Base-by-base conservation (phyloP, 2,329 filamentous ascomycete genomes). In the Aaosphaeria pasadenensis region DNA sequence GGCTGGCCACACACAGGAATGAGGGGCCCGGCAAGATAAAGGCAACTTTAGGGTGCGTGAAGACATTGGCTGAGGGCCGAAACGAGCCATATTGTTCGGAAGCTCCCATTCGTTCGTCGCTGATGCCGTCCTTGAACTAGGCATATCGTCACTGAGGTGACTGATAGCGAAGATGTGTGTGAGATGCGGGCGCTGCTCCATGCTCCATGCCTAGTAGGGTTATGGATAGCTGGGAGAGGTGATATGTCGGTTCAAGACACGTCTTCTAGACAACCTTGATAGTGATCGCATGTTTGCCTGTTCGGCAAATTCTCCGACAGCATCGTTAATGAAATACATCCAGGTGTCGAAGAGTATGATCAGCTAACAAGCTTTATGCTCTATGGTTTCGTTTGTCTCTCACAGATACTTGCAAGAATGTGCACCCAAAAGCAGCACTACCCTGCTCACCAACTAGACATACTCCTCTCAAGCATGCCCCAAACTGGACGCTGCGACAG, bases 301-400 rank as follows among this genome's bases (percentile, higher is more conserved):
- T 50, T 40, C 41, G 41, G 46, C 48, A 46, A 46, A 51, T 45
- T 52, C 45, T 54, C 53, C 51, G 53, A 51, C 17, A 24, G 17
- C 17, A 24, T 24, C 17, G 17, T 24, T 24, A 24, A 24, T 24
- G 17, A 24, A 24, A 24, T 24, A 24, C 17, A 24, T 24, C 17
- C 17, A 24, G 17, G 17, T 24, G 17, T 24, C 17, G 17, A 24
- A 24, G 17, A 24, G 17, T 24, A 24, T 24, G 17, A 24, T 24
- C 17, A 24, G 17, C 17, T 24, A 24, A 24, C 17, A 24, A 24
- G 17, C 17, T 24, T 24, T 24, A 24, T 3, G 17, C 17, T 24
- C 17, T 24, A 24, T 24, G 17, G 17, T 24, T 24, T 24, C 17
- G 17, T 24, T 24, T 24, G 17, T 24, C 17, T 24, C 17, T 24